Base-by-base conservation (phyloP, 306 rosid genomes). In the Fragaria iinumae region DNA sequence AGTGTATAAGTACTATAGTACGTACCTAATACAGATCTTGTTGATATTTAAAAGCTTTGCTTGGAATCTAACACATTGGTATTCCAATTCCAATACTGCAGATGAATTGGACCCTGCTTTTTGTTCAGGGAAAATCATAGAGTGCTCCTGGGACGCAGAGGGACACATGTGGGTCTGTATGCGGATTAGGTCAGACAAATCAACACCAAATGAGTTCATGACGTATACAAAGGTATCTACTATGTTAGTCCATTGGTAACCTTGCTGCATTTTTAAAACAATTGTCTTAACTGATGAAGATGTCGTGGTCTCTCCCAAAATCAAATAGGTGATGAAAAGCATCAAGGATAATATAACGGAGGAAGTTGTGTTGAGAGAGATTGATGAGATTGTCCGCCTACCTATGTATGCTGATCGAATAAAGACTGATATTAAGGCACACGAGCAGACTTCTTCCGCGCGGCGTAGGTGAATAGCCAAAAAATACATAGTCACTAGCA, bases 401-500 rank as follows among this genome's bases (percentile, higher is more conserved):
- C 98, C 98, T 50, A 93, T 93, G 98, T 93, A 93, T 74, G 93
- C 98, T 5, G 97, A 91, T 77, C 84, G 98, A 85, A 93, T 93
- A 79, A 73, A 66, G 79, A 88, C 18, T 7, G 97, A 91, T 73
- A 91, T 95, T 72, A 91, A 88, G 79, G 97, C 89, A 10, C 78
- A 74, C 59, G 71, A 29, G 60, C 78, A 74, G 39, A 62, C 45
- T 44, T 74, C 70, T 62, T 74, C 78, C 13, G 21, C 71, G 21
- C 57, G 71, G 13, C 71, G 78, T 53, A 49, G 78, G 59, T 74
- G 77, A 74, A 49, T 9, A 6, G 20, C 67, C 44, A 27, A 74
- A 8, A 27, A 74, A 57, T 60, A 21, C 56, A 4, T 23, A 45
- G 45, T 27, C 70, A 25, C 20, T 59, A 9, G 43, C 17, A 25